Evolutionary conservation across 2,329 filamentous ascomycete genomes (phyloP).

Genomic region (Coniochaeta sp.): DNA sequence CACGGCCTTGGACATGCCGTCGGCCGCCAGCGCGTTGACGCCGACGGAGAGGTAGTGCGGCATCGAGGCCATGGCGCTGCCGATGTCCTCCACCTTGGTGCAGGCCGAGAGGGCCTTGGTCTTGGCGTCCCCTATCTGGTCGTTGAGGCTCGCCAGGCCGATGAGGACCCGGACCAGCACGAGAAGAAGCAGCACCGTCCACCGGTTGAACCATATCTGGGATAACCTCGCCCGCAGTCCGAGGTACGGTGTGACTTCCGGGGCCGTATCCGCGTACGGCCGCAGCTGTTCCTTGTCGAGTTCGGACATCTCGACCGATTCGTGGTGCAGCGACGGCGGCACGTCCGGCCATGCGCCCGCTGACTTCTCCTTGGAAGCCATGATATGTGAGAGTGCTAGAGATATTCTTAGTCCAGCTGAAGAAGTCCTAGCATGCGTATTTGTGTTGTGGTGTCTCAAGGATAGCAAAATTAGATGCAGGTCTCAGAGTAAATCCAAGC

Average conservation of each 20-base stretch:
- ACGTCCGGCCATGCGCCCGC: slow-evolving; percentile 18
- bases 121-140: slow-evolving; percentile 69
- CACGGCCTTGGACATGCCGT: slow-evolving; percentile 73
- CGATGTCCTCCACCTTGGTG: slow-evolving; percentile 84
- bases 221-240: slow-evolving; percentile 83
- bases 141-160: slow-evolving; percentile 63
- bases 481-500: neutral
- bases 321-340: slow-evolving; percentile 21
- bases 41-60: slow-evolving; percentile 88
- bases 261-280: slow-evolving; percentile 44
- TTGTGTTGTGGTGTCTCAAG: neutral
- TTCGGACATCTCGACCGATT: slow-evolving; percentile 22
- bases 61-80: slow-evolving; percentile 96
- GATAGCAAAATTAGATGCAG: neutral
- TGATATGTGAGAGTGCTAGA: neutral
- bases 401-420: slow-evolving; percentile 6
- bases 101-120: slow-evolving; percentile 81
- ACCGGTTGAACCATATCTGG: slow-evolving; percentile 95
- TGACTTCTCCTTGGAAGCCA: slow-evolving; percentile 12
- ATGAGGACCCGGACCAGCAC: slow-evolving; percentile 77
- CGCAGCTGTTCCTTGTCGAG: slow-evolving; percentile 26
- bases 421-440: neutral
- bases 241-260: slow-evolving; percentile 81
- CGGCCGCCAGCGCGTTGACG: slow-evolving; percentile 78
- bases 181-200: slow-evolving; percentile 84